Conservation (phyloP, 495 filamentous ascomycete species). For the Viridothelium virens region DNA sequence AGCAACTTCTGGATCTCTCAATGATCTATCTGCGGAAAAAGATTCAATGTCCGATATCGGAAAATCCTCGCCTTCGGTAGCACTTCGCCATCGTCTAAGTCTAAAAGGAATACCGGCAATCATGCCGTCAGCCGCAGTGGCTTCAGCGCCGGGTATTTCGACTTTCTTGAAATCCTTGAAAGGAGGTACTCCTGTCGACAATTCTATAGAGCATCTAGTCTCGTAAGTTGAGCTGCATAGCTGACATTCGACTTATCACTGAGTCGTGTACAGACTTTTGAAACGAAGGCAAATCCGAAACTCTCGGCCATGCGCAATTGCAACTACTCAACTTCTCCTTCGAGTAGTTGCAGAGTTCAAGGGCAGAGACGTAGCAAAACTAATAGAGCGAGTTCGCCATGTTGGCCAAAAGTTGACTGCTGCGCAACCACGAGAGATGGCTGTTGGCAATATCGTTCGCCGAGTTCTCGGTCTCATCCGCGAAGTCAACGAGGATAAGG, state of each 20-base stretch:
- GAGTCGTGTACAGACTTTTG: constrained; percentile 54
- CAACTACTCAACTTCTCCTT: constrained; percentile 78
- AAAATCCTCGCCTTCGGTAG: too few relatives aligned
- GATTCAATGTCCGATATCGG: too few relatives aligned
- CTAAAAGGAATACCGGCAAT: constrained; percentile 1
- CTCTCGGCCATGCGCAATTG: constrained; percentile 79
- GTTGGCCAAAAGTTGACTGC: constrained; percentile 66
- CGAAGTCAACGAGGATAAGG: constrained; percentile 77
- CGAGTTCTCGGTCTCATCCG: constrained; percentile 84
- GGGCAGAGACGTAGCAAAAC: constrained; percentile 63
- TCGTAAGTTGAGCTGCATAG: constrained; percentile 47
- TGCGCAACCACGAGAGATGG: constrained; percentile 81
- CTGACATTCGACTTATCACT: constrained; percentile 9
- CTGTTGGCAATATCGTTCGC: constrained; percentile 86
- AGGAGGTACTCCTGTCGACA: constrained; percentile 59
- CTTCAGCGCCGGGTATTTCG: constrained; percentile 59
- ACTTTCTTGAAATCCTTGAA: constrained; percentile 73
- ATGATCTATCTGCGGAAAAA: too few relatives aligned
- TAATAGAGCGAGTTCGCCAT: constrained; percentile 67
- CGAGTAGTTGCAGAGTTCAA: constrained; percentile 68
- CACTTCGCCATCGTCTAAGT: too few relatives aligned
- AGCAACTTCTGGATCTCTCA: too few relatives aligned
- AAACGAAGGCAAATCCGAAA: constrained; percentile 83
- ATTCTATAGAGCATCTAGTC: constrained; percentile 71
- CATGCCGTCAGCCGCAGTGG: constrained; percentile 46